phyloP scores from a whole-genome alignment of 106 monocot genomes.

The Allium sativum region DNA sequence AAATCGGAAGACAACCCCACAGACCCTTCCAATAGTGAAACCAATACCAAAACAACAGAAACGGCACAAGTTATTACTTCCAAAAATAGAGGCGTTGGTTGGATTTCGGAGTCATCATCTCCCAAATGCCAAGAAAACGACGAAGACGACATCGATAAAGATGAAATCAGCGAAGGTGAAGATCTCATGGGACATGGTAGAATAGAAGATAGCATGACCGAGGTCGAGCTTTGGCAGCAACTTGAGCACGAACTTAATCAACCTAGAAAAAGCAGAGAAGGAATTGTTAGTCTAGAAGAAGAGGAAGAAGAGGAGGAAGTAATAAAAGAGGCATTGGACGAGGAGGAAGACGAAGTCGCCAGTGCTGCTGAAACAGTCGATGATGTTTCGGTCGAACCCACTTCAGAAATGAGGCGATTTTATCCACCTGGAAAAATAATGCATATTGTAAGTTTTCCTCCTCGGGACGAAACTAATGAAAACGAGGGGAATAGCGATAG shows the following conservation, averaged over 20 bases:
- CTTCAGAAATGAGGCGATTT: constrained; percentile 54
- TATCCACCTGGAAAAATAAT: constrained; percentile 86
- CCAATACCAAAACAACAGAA: background rate
- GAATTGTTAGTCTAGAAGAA: background rate
- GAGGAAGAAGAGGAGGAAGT: constrained; percentile 1
- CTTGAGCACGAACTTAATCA: constrained; percentile 73
- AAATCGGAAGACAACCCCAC: constrained; percentile 19
- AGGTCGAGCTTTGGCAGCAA: constrained; percentile 93
- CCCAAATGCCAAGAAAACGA: constrained; percentile 14
- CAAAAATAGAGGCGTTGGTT: constrained; percentile 11
- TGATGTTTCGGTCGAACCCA: constrained; percentile 22
- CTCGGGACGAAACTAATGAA: constrained; percentile 20
- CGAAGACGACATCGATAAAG: constrained; percentile 14
- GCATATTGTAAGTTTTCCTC: constrained; percentile 48
- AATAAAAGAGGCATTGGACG: constrained; percentile 32
- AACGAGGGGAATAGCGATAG: constrained; percentile 3
- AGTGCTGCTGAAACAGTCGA: constrained; percentile 39
- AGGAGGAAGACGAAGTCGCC: constrained; percentile 53
- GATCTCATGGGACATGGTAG: constrained; percentile 37
- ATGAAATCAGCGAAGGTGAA: constrained; percentile 38
- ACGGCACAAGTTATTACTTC: constrained; percentile 33
- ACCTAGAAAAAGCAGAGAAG: constrained; percentile 26
- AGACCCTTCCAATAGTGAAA: constrained; percentile 6
- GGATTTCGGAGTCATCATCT: constrained; percentile 33
- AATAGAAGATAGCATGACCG: constrained; percentile 54